A percentile compares a stretch with the other conserved stretches of the same genome.
Evolutionary conservation across 352 stramenopile genomes (phyloP).

Genomic region (Achlya hypogyna): DNA sequence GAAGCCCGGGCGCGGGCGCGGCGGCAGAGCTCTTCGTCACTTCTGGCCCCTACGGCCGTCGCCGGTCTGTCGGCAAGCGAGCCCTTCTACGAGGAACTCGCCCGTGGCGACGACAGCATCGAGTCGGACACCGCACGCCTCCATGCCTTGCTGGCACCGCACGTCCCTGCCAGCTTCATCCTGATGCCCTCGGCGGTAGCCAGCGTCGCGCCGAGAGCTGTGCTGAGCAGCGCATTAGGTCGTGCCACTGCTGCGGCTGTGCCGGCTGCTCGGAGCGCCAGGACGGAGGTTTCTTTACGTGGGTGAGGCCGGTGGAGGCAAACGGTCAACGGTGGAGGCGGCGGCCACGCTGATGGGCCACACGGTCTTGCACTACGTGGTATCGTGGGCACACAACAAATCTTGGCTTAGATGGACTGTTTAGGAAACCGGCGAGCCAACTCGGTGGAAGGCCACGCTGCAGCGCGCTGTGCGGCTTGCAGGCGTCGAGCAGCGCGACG

Average conservation of each 20-base stretch:
- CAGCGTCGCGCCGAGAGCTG: too few relatives aligned
- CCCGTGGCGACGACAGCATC: neutral
- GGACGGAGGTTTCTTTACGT: neutral
- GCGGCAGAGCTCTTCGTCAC: neutral
- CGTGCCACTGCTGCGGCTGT: neutral
- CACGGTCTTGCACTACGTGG: conserved; percentile 36
- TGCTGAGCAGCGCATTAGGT: too few relatives aligned
- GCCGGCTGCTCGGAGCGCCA: neutral
- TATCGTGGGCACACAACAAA: conserved; percentile 25
- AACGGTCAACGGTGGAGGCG: conserved; percentile 18
- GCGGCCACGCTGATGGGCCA: conserved; percentile 34
- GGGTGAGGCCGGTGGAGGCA: neutral
- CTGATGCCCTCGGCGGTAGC: neutral
- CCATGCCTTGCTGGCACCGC: neutral
- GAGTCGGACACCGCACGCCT: neutral
- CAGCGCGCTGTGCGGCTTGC: conserved; percentile 42
- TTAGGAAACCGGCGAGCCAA: conserved; percentile 12
- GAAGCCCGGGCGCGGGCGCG: neutral
- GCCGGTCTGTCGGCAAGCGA: neutral
- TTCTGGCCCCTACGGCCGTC: neutral
- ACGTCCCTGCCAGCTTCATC: neutral
- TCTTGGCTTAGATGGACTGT: conserved; percentile 25
- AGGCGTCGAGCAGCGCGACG: conserved; percentile 40
- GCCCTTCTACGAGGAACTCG: neutral
- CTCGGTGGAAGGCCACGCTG: conserved; percentile 41